phyloP scores from a whole-genome alignment of 1,284 basidiomycete species.

The Leccinum ponderosum region DNA sequence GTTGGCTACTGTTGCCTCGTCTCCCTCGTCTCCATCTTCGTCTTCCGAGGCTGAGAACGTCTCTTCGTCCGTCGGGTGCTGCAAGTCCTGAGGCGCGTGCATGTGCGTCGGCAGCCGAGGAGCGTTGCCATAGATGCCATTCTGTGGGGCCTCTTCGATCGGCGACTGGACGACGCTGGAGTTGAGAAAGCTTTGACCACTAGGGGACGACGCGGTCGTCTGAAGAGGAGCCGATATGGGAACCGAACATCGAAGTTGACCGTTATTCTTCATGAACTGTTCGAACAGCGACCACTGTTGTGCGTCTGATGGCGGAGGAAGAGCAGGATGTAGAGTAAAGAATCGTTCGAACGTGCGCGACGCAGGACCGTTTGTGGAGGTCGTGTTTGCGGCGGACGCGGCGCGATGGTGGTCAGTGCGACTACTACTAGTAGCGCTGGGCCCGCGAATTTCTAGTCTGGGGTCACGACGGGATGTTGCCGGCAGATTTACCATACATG shows the following conservation, averaged over 20 bases:
- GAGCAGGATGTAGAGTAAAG: background rate
- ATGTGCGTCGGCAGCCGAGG: background rate
- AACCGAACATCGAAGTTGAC: slow-evolving; percentile 36
- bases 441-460: background rate
- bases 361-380: background rate
- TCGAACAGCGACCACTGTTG: slow-evolving; percentile 69
- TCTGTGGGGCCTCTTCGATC: slow-evolving; percentile 12
- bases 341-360: slow-evolving; percentile 2
- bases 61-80: slow-evolving; percentile 9
- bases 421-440: background rate
- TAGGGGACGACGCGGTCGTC: slow-evolving; percentile 7
- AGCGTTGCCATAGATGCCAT: background rate
- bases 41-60: slow-evolving; percentile 12
- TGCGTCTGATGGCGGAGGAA: slow-evolving; percentile 4
- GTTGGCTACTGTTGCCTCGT: slow-evolving; percentile 13
- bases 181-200: background rate
- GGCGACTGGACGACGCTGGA: slow-evolving; percentile 16
- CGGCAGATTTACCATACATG: slow-evolving; percentile 3
- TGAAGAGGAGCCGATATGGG: background rate
- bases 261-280: slow-evolving; percentile 69
- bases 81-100: background rate
- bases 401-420: background rate
- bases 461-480: slow-evolving; percentile 1
- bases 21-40: background rate
- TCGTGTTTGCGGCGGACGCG: background rate